phyloP scores from a whole-genome alignment of 805 yeast species.

The Wickerhamiella siamensis region DNA sequence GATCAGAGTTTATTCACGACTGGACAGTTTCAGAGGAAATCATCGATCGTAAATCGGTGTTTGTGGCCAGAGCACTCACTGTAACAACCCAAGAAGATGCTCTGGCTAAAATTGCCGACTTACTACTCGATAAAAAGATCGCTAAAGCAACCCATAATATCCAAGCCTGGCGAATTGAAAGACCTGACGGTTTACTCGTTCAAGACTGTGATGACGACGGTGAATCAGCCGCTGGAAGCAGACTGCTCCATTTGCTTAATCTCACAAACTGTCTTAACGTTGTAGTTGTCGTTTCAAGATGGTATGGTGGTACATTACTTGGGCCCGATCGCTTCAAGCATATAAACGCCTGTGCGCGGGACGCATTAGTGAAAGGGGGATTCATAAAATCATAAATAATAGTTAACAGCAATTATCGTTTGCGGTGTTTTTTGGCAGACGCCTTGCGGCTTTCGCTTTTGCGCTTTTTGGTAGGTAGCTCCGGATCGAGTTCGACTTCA shows the following conservation, averaged over 20 bases:
- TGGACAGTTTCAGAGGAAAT: slow-evolving; percentile 74
- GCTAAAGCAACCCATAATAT: slow-evolving; percentile 64
- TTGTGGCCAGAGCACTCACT: slow-evolving; percentile 57
- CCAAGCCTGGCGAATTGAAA: slow-evolving; percentile 69
- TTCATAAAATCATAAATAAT: slow-evolving; percentile 23
- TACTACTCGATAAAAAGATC: slow-evolving; percentile 54
- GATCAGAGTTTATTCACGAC: slow-evolving; percentile 30
- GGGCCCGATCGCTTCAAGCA: slow-evolving; percentile 90
- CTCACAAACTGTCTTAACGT: slow-evolving; percentile 64
- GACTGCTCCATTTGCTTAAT: slow-evolving; percentile 64
- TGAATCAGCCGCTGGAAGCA: slow-evolving; percentile 88
- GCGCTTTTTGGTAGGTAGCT: not conserved
- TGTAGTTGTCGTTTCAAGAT: slow-evolving; percentile 72
- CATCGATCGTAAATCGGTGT: slow-evolving; percentile 71
- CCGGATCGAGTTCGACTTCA: slow-evolving; percentile 3
- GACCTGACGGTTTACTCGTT: slow-evolving; percentile 33
- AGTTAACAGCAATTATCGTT: not conserved
- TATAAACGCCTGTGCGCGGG: slow-evolving; percentile 77
- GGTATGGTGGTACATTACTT: slow-evolving; percentile 85
- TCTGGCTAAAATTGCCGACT: slow-evolving; percentile 31
- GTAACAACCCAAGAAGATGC: slow-evolving; percentile 62
- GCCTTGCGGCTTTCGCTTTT: not conserved
- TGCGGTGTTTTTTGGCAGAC: not conserved
- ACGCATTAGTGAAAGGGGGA: slow-evolving; percentile 58
- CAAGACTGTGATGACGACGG: slow-evolving; percentile 97